phyloP scores from a whole-genome alignment of 805 yeast species.

The Wickerhamomyces subpelliculosus region DNA sequence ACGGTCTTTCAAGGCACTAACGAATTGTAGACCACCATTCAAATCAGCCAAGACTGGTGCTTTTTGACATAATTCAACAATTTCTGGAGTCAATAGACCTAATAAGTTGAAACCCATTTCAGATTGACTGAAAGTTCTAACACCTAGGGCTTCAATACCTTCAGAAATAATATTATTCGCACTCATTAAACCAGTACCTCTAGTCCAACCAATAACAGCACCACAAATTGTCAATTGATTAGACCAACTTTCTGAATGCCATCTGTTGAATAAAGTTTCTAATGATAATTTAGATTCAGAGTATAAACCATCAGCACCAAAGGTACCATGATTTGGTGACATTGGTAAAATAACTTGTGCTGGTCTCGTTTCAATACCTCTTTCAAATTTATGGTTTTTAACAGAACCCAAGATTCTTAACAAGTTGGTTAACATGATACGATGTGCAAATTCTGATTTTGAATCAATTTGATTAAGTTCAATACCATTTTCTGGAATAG shows the following conservation, averaged over 20 bases:
- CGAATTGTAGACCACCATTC: slow-evolving; percentile 96
- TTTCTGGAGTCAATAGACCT: slow-evolving; percentile 85
- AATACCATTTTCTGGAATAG: slow-evolving; percentile 97
- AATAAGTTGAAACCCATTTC: slow-evolving; percentile 99
- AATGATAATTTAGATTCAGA: slow-evolving; percentile 94
- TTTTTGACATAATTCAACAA: slow-evolving; percentile 82
- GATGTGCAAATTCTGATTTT: slow-evolving; percentile 94
- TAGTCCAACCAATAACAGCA: slow-evolving; percentile 99
- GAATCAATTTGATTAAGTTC: slow-evolving; percentile 91
- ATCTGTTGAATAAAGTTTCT: slow-evolving; percentile 96
- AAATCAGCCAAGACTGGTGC: slow-evolving; percentile 96
- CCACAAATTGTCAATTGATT: slow-evolving; percentile 93
- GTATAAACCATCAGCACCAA: slow-evolving; percentile 97
- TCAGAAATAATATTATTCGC: slow-evolving; percentile 97
- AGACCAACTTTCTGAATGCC: slow-evolving; percentile 98
- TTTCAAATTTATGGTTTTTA: slow-evolving; percentile 71
- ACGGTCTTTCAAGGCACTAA: slow-evolving; percentile 85
- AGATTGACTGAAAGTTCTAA: slow-evolving; percentile 95
- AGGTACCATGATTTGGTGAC: slow-evolving; percentile 98
- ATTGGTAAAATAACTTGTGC: slow-evolving; percentile 95
- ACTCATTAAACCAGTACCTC: slow-evolving; percentile 99
- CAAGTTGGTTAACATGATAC: slow-evolving; percentile 95
- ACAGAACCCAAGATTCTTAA: slow-evolving; percentile 88
- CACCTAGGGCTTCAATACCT: slow-evolving; percentile 93
- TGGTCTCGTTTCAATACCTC: slow-evolving; percentile 87